phyloP scores from a whole-genome alignment of 2,329 filamentous ascomycete species.

The Cladophialophora chaetospira region DNA sequence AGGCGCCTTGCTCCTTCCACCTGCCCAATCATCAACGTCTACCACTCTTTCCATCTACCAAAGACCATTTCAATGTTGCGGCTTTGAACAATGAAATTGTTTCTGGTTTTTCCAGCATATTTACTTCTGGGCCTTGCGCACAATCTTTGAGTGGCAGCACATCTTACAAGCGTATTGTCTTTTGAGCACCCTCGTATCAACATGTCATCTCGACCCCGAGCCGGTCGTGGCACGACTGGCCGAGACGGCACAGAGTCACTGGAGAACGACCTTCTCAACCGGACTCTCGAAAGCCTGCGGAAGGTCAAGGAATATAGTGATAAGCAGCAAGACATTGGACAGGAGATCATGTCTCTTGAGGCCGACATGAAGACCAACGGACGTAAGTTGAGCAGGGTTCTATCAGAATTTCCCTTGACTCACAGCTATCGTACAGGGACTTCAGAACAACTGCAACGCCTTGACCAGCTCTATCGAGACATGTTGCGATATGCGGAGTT shows the following conservation, averaged over 20 bases:
- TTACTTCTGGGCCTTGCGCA: not conserved
- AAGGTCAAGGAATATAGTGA: conserved; percentile 32
- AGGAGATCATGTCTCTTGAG: conserved; percentile 45
- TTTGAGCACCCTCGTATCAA: not conserved
- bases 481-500: conserved; percentile 51
- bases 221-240: conserved; percentile 26
- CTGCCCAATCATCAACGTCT: not conserved
- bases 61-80: no score
- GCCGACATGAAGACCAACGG: conserved; percentile 50
- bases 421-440: conserved; percentile 17
- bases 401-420: conserved; percentile 2
- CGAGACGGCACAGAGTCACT: conserved; percentile 31
- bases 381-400: conserved; percentile 35
- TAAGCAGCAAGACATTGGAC: conserved; percentile 36
- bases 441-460: conserved; percentile 35
- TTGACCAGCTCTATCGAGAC: conserved; percentile 50
- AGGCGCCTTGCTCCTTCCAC: not conserved
- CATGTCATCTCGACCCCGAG: conserved; percentile 32
- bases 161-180: not conserved
- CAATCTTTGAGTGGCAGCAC: not conserved
- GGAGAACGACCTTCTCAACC: conserved; percentile 30
- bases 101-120: no score
- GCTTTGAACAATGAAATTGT: no score
- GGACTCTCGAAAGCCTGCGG: conserved; percentile 29
- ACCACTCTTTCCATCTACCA: not conserved